Conservation (phyloP, 768 basidiomycete genomes). For the Podaxis mareebaensis region DNA sequence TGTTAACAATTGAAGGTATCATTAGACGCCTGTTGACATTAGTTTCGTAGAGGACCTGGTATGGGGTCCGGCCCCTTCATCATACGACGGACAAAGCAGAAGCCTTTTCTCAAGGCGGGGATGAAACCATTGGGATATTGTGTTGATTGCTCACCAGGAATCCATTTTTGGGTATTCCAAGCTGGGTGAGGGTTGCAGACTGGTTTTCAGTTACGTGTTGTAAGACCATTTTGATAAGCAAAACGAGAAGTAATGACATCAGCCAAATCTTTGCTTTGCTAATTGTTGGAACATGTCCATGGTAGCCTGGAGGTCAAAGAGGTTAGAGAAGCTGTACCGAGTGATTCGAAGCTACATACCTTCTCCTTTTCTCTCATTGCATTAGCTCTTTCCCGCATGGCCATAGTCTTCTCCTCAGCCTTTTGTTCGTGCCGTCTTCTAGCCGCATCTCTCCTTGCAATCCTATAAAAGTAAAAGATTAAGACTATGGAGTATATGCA, state of each 20-base stretch:
- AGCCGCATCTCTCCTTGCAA: constrained; percentile 68
- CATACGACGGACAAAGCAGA: background rate
- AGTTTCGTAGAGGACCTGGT: constrained; percentile 15
- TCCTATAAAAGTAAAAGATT: constrained; percentile 38
- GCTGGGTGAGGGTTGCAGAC: background rate
- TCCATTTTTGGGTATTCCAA: background rate
- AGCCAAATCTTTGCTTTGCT: constrained; percentile 88
- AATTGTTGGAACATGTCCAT: constrained; percentile 97
- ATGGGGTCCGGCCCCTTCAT: constrained; percentile 10
- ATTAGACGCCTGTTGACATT: constrained; percentile 8
- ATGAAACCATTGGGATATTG: background rate
- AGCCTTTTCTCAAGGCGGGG: constrained; percentile 2
- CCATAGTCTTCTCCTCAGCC: constrained; percentile 51
- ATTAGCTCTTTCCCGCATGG: constrained; percentile 58
- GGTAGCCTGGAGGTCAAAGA: constrained; percentile 49
- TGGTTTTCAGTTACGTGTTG: background rate
- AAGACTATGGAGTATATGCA: constrained; percentile 9
- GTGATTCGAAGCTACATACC: constrained; percentile 22
- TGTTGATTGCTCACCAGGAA: background rate
- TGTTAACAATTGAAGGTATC: background rate
- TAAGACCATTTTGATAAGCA: background rate
- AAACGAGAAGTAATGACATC: constrained; percentile 8
- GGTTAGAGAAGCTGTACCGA: constrained; percentile 12
- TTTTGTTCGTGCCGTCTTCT: constrained; percentile 62
- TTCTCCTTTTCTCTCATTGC: constrained; percentile 79